A percentile compares a stretch with the other conserved stretches of the same genome.
phyloP scores from a whole-genome alignment of 2,329 filamentous ascomycete genomes.

The Pseudocercospora pini-densiflorae region DNA sequence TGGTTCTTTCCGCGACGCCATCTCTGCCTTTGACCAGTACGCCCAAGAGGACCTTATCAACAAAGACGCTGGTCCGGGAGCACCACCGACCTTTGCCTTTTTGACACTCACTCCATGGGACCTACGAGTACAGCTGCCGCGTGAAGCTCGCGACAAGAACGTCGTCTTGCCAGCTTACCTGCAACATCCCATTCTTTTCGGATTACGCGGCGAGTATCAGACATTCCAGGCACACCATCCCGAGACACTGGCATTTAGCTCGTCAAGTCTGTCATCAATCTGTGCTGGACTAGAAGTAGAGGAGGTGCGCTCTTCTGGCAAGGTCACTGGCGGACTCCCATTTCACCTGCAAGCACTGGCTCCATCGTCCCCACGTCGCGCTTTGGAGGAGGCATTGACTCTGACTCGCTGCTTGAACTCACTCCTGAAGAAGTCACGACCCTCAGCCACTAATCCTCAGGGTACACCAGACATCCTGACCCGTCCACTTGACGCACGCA shows the following conservation, averaged over 20 bases:
- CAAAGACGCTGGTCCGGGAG: constrained; percentile 68
- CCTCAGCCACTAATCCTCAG: constrained; percentile 62
- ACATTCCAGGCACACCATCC: constrained; percentile 98
- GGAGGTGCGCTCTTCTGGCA: constrained; percentile 94
- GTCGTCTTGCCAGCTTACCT: constrained; percentile 96
- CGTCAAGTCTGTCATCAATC: constrained; percentile 94
- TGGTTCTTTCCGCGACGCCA: constrained; percentile 94
- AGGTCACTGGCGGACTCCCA: constrained; percentile 97
- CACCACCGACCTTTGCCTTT: constrained; percentile 80
- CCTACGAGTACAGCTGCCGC: constrained; percentile 93
- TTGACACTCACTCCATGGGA: constrained; percentile 99
- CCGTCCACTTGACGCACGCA: constrained; percentile 93
- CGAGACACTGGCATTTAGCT: constrained; percentile 94
- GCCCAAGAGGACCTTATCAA: constrained; percentile 87
- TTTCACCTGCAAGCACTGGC: constrained; percentile 97
- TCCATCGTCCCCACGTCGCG: constrained; percentile 90
- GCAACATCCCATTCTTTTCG: constrained; percentile 96
- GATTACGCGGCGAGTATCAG: constrained; percentile 96
- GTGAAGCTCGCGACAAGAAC: constrained; percentile 96
- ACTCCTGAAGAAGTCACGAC: constrained; percentile 94
- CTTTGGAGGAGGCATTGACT: constrained; percentile 97
- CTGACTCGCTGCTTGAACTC: constrained; percentile 90
- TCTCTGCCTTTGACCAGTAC: constrained; percentile 93
- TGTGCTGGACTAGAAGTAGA: constrained; percentile 98
- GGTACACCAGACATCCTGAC: constrained; percentile 95